Base-by-base conservation (phyloP, 169 alveolate species). In the Eimeria brunetti region DNA sequence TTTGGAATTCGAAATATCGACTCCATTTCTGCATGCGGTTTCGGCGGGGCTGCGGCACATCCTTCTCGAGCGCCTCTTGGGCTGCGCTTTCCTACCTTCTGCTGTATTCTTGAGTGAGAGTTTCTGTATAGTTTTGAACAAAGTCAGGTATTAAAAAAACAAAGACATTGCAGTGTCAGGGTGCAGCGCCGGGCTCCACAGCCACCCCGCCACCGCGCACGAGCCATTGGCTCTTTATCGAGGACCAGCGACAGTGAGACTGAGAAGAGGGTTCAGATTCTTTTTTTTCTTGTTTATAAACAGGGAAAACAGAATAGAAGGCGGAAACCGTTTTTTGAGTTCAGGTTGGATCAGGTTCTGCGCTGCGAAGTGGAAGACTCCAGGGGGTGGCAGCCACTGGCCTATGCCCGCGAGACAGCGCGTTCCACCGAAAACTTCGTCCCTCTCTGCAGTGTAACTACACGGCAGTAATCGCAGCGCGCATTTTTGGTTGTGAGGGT, bases 181-280 rank as follows among this genome's bases (percentile, higher is more conserved):
- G 93, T 64, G 93, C 67, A 86, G 83, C 78, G 30, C 14, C 60
- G 69, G 22, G 56, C 75, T 18, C 11, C 0, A 58, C 56, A 2
- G 75, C 53, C 58, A 84, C 53, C 24, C 78, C 76, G 36, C 14
- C 78, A 27, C 76, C 44, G 53, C 36, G 56, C 33, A 24, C 53
- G 71, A 41, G 91, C 91, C 91, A 84, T 53, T 53, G 91, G 78
- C 91, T 84, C 91, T 56, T 56, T 56, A 84, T 84, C 91, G 91
- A 84, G 75, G 91, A 56, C 91, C 91, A 84, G 75, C 71, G 90
- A 83, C 86, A 76, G 33, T 11, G 67, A 56, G 64, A 18, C 62
- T 49, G 64, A n/a, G 27, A 30, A n/a, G 64, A 27, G 53, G n/a
- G n/a, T 6, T 58, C n/a, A 14, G 83, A 12, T 38, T n/a, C 53